These are phyloP conservation scores for Mycena rosella DNA, from an alignment of 768 basidiomycete genomes.

Conservation along the genomic window DNA sequence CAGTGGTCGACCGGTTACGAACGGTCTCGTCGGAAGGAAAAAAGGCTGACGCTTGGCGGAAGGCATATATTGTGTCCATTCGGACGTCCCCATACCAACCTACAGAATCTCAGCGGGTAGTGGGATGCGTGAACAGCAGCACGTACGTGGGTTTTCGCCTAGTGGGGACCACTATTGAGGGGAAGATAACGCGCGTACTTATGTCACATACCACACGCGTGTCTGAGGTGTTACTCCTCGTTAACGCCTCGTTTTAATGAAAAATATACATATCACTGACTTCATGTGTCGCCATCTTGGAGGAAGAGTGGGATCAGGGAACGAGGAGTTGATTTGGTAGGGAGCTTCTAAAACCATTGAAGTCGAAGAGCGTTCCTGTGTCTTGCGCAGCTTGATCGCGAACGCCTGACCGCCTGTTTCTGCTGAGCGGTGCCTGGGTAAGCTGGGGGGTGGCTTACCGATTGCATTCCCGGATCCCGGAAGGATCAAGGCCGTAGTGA, in stretches of 20 bases:
- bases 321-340: constrained; percentile 66
- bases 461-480: constrained; percentile 81
- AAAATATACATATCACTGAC: constrained; percentile 43
- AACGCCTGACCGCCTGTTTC: constrained; percentile 76
- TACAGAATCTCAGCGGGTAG: constrained; percentile 33
- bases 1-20: constrained; percentile 34
- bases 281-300: constrained; percentile 87
- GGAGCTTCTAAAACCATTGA: constrained; percentile 86
- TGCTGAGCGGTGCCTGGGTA: background rate
- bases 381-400: constrained; percentile 82
- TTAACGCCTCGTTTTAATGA: background rate
- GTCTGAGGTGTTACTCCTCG: constrained; percentile 53
- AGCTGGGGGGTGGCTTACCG: constrained; percentile 49
- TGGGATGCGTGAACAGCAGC: background rate
- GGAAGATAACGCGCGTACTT: background rate
- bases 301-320: constrained; percentile 57
- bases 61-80: constrained; percentile 80
- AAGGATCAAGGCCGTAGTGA: constrained; percentile 81
- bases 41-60: constrained; percentile 68
- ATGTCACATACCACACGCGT: constrained; percentile 65
- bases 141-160: constrained; percentile 71
- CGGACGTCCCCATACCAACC: constrained; percentile 61
- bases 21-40: background rate
- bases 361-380: constrained; percentile 75
- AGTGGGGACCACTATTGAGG: background rate